A percentile compares a stretch with the other conserved stretches of the same genome.
phyloP scores from a whole-genome alignment of 2,329 filamentous ascomycete genomes.

The Nothomitra cinnamomea region DNA sequence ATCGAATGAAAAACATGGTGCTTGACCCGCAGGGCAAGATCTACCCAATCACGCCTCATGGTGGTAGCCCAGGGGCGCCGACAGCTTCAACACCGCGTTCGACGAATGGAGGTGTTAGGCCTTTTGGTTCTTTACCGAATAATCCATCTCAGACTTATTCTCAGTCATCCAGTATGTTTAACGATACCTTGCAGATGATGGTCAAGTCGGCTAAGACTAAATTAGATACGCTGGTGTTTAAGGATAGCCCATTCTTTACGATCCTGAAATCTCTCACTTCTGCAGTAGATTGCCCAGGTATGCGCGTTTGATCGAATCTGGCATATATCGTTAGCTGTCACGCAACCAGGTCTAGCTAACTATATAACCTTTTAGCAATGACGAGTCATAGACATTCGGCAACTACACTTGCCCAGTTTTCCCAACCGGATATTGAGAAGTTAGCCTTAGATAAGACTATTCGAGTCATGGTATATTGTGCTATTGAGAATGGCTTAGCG shows the following conservation, averaged over 20 bases:
- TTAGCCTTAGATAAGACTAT: constrained; percentile 44
- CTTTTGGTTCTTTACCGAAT: background rate
- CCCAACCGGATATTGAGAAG: constrained; percentile 24
- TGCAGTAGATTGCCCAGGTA: constrained; percentile 57
- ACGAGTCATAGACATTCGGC: constrained; percentile 5
- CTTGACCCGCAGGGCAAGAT: constrained; percentile 13
- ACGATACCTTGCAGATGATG: background rate
- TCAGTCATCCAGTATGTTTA: background rate
- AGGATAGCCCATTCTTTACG: constrained; percentile 72
- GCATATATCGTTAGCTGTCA: background rate
- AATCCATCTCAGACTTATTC: constrained; percentile 2
- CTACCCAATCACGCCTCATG: background rate
- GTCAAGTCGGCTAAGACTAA: background rate
- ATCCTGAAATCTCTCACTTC: constrained; percentile 47
- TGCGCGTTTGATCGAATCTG: constrained; percentile 14
- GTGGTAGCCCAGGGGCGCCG: background rate
- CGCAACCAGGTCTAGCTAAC: background rate
- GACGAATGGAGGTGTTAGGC: background rate
- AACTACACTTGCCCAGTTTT: background rate
- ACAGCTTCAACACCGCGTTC: background rate
- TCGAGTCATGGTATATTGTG: constrained; percentile 72
- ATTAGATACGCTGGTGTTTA: constrained; percentile 38
- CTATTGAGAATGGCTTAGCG: constrained; percentile 40
- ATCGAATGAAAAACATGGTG: constrained; percentile 14
- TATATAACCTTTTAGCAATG: constrained; percentile 11